A percentile compares a stretch with the other conserved stretches of the same genome.
phyloP scores from a whole-genome alignment of 139 green algal species.

The Chlamydomonas schloesseri region DNA sequence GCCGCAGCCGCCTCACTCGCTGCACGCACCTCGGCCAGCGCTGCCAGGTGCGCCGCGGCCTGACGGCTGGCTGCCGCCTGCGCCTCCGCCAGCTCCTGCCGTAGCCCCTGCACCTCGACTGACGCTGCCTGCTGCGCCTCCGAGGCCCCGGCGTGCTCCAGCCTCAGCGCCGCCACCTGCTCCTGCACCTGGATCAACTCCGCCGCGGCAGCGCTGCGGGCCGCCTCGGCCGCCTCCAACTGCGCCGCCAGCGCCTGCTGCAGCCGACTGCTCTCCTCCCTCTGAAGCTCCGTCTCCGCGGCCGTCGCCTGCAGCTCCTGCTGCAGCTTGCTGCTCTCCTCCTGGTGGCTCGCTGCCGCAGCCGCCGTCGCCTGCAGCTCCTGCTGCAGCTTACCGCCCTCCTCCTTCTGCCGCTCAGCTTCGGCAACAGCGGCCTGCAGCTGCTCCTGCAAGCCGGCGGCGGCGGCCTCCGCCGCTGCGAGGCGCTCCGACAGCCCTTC shows the following conservation, averaged over 20 bases:
- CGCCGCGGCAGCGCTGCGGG: too few relatives aligned
- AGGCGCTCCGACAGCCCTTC: too few relatives aligned
- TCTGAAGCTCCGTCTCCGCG: background rate
- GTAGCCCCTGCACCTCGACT: background rate
- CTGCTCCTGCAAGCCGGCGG: background rate
- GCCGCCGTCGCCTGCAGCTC: background rate
- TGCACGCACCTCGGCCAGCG: conserved; percentile 17
- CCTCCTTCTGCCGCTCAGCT: background rate
- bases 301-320: background rate
- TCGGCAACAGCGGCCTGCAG: background rate
- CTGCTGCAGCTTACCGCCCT: background rate
- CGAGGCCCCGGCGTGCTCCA: too few relatives aligned
- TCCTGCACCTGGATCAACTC: too few relatives aligned
- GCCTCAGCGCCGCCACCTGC: too few relatives aligned
- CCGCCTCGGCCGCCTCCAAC: too few relatives aligned
- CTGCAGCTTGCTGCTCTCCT: background rate
- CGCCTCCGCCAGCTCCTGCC: background rate
- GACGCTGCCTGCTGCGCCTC: too few relatives aligned
- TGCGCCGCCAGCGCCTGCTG: too few relatives aligned
- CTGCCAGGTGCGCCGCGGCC: background rate
- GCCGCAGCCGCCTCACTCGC: background rate
- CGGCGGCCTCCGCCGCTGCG: too few relatives aligned
- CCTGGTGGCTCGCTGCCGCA: background rate
- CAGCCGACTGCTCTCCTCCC: background rate
- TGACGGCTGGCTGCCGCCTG: too few relatives aligned